Base-by-base conservation (phyloP, 768 basidiomycete genomes). In the Trametes elegans region DNA sequence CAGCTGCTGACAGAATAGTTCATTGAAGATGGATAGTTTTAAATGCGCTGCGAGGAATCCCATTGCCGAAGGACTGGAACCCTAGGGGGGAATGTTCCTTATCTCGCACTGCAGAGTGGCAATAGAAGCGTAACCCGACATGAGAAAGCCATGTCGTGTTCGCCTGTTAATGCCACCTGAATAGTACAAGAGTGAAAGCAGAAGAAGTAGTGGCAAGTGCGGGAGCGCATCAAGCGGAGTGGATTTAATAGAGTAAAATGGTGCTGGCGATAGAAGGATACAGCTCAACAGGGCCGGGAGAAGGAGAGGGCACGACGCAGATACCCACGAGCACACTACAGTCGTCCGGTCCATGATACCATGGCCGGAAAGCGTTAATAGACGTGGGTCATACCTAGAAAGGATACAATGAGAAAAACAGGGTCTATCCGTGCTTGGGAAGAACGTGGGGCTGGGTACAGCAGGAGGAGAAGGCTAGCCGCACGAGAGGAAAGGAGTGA, bases 391-490 rank as follows among this genome's bases (percentile, higher is more conserved):
- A 24, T 34, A 34, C 19, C 18, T 36, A 27, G 21, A 13, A 27
- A 26, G 32, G 31, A 19, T 27, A 21, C 45, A 13, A 35, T 8
- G 10, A 23, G 5, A 26, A 18, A 14, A 51, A 34, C 32, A 38
- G n/a, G n/a, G n/a, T n/a, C n/a, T n/a, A 42, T 53, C 45, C 51
- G 55, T 57, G 55, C 55, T 44, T 49, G 55, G 49, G 49, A 57
- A 38, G 48, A 39, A 57, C 55, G 53, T 55, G 55, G 49, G 55
- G 23, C 48, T 14, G 29, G 32, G 32, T 34, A 35, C 41, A 34
- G 28, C 40, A 26, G 44, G 24, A 16, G 21, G n/a, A n/a, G n/a
- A n/a, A 40, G 19, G 23, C 53, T 35, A 42, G 28, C 35, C 47
- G 41, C 42, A 55, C 42, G 46, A 28, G 48, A n/a, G 42, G 31